phyloP scores from a whole-genome alignment of 768 basidiomycete species.

The Galerina marginata region DNA sequence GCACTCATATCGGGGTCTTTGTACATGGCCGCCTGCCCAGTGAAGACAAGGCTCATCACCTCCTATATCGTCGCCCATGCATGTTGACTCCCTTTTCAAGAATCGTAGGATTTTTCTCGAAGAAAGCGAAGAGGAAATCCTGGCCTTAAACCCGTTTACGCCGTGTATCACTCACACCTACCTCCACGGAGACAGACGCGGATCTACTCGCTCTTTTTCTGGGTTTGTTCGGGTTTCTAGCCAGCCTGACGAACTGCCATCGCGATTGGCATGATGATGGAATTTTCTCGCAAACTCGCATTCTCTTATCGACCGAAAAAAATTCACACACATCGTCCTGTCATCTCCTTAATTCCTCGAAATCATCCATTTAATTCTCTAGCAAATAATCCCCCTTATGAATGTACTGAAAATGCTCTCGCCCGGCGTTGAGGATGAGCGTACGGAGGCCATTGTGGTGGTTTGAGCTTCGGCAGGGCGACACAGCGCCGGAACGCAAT shows the following conservation, averaged over 20 bases:
- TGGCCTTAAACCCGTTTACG: constrained; percentile 7
- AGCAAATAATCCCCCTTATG: no score
- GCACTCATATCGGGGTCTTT: background rate
- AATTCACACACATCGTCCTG: no score
- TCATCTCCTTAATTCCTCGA: no score
- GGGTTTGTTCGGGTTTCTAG: no score
- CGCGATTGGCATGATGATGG: no score
- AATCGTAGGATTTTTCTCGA: background rate
- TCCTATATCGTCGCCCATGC: background rate
- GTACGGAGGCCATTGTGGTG: background rate
- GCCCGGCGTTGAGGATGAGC: background rate
- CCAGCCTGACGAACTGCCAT: no score
- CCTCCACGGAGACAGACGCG: background rate
- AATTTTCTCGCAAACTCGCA: no score
- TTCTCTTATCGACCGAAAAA: no score
- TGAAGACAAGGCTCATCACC: background rate
- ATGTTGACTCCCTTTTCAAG: background rate
- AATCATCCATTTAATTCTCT: no score
- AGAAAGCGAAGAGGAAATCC: constrained; percentile 1
- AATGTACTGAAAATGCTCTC: no score
- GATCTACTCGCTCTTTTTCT: no score
- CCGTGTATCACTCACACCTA: background rate
- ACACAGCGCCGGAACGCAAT: constrained; percentile 1
- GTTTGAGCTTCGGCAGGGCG: background rate
- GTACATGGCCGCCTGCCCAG: background rate